phyloP scores from a whole-genome alignment of 306 rosid species.

The Prunus armeniaca region DNA sequence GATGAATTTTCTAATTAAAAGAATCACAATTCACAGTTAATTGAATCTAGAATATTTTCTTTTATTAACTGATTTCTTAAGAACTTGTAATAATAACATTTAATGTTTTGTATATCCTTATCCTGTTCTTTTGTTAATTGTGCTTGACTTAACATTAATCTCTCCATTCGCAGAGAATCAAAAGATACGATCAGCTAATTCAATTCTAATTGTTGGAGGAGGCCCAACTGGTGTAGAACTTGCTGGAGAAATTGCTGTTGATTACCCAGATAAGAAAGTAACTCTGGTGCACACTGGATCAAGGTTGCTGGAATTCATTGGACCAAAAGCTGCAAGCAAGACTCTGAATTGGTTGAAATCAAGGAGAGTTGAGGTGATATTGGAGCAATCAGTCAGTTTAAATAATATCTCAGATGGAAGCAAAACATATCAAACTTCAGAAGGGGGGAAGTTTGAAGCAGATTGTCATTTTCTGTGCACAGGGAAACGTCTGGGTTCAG shows the following conservation, averaged over 20 bases:
- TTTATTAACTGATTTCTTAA: neutral
- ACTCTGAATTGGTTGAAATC: constrained; percentile 55
- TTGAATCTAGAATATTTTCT: neutral
- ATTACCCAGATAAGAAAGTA: constrained; percentile 59
- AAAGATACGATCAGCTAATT: constrained; percentile 57
- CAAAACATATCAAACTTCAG: constrained; percentile 48
- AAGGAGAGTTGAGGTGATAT: constrained; percentile 56
- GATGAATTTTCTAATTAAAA: neutral
- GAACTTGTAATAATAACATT: neutral
- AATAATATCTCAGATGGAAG: constrained; percentile 26
- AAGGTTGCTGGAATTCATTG: constrained; percentile 73
- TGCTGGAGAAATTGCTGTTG: constrained; percentile 76
- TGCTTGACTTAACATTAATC: constrained; percentile 12
- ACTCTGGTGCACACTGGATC: constrained; percentile 66
- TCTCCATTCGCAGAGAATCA: constrained; percentile 48
- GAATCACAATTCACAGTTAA: neutral
- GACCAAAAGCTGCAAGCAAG: constrained; percentile 61
- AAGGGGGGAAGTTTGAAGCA: constrained; percentile 54
- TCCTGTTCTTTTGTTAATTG: neutral
- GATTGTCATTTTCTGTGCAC: constrained; percentile 68
- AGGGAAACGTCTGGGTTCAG: constrained; percentile 45
- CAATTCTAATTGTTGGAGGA: constrained; percentile 83
- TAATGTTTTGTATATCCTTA: neutral
- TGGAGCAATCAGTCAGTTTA: constrained; percentile 48
- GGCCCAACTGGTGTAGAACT: constrained; percentile 93